Evolutionary conservation across 495 filamentous ascomycete genomes (phyloP).

Genomic region (Neurospora sp.): DNA sequence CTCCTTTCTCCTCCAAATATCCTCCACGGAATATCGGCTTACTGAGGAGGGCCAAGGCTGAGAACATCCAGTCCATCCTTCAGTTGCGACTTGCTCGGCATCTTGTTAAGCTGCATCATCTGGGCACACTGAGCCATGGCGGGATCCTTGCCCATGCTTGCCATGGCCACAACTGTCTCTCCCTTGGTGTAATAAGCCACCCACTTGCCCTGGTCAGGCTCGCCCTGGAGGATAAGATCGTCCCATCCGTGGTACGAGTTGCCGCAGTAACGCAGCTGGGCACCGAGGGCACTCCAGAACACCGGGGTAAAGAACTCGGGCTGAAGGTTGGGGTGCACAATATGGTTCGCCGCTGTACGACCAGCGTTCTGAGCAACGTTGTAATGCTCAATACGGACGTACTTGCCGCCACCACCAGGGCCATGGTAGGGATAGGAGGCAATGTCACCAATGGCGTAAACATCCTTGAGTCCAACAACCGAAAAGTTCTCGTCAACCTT

Average conservation of each 20-base stretch:
- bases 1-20: neutral
- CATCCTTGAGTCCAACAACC: conserved; percentile 61
- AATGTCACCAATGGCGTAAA: conserved; percentile 93
- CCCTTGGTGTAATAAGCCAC: conserved; percentile 82
- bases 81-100: conserved; percentile 74
- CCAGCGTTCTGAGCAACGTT: conserved; percentile 93
- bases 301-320: conserved; percentile 77
- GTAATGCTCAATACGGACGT: conserved; percentile 86
- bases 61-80: conserved; percentile 65
- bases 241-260: conserved; percentile 75
- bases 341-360: conserved; percentile 62
- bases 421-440: conserved; percentile 91
- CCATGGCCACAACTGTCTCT: conserved; percentile 83
- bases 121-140: conserved; percentile 74
- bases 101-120: conserved; percentile 72
- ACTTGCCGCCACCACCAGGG: conserved; percentile 62
- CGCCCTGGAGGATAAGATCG: conserved; percentile 65
- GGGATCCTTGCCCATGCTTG: conserved; percentile 84
- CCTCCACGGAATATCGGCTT: neutral
- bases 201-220: conserved; percentile 73
- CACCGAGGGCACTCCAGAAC: conserved; percentile 90
- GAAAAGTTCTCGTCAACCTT: conserved; percentile 66
- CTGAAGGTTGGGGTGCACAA: conserved; percentile 48
- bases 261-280: conserved; percentile 86
- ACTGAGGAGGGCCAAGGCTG: conserved; percentile 34